These are phyloP conservation scores for Aspergillus sp. DNA, from an alignment of 2,329 filamentous ascomycete genomes.

Conservation along the genomic window DNA sequence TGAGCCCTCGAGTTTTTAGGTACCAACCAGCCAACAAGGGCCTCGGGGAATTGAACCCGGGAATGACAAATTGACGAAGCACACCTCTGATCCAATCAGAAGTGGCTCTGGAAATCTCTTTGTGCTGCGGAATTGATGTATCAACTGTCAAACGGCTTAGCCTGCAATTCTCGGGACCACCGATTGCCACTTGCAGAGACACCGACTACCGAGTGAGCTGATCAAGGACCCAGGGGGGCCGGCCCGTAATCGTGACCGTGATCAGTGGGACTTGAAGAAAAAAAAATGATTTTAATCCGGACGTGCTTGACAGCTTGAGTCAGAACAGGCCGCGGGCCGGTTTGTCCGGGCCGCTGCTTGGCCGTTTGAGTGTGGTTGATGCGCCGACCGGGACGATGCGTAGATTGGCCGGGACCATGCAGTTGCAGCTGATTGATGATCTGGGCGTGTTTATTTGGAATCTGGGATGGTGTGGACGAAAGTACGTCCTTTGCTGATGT, in stretches of 20 bases:
- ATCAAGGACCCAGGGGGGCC: too few relatives aligned
- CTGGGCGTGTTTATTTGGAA: too few relatives aligned
- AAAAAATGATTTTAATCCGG: too few relatives aligned
- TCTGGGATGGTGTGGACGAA: too few relatives aligned
- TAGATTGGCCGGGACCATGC: neutral
- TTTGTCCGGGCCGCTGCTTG: too few relatives aligned
- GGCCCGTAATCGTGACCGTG: too few relatives aligned
- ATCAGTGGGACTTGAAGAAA: too few relatives aligned
- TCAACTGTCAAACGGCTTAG: slow-evolving; percentile 9
- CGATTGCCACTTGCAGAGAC: neutral
- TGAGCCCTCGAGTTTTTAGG: neutral
- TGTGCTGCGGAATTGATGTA: neutral
- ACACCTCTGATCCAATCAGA: neutral
- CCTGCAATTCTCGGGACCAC: neutral
- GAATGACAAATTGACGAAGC: neutral
- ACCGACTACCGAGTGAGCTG: too few relatives aligned
- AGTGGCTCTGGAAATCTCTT: neutral
- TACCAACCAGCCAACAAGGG: neutral
- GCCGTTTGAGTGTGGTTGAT: neutral
- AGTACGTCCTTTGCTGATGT: too few relatives aligned
- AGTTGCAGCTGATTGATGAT: too few relatives aligned
- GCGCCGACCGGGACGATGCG: neutral
- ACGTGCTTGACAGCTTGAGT: too few relatives aligned
- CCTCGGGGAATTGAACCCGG: neutral
- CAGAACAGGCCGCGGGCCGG: too few relatives aligned